Evolutionary conservation across 495 filamentous ascomycete species (phyloP).

Genomic region (Aspergillus sclerotiicarbonarius): DNA sequence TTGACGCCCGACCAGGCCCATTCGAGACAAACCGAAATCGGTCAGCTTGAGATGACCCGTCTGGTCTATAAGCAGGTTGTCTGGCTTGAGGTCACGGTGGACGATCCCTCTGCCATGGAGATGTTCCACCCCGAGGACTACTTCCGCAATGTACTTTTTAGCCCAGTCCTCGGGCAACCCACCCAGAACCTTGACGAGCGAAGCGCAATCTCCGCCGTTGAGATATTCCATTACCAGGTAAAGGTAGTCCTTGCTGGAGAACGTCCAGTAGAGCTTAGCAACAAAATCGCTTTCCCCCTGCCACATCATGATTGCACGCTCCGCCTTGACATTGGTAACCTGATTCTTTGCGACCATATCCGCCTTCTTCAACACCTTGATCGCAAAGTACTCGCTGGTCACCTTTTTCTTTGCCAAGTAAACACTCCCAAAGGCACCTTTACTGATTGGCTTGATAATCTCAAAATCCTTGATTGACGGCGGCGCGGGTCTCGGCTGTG

Average conservation of each 20-base stretch:
- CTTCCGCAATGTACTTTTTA: constrained; percentile 94
- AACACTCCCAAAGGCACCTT: constrained; percentile 96
- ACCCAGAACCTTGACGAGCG: constrained; percentile 89
- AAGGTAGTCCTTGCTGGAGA: constrained; percentile 98
- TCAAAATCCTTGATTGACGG: constrained; percentile 99
- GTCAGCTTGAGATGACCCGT: constrained; percentile 96
- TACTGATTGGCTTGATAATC: constrained; percentile 99
- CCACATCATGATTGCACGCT: constrained; percentile 99
- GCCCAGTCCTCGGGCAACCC: constrained; percentile 94
- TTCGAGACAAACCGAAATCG: constrained; percentile 94
- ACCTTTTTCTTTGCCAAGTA: constrained; percentile 98
- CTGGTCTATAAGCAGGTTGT: constrained; percentile 95
- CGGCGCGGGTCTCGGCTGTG: constrained; percentile 77
- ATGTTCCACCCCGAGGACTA: constrained; percentile 92
- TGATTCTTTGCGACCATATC: constrained; percentile 99
- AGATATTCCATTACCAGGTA: constrained; percentile 99
- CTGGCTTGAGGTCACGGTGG: constrained; percentile 94
- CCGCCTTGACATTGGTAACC: constrained; percentile 97
- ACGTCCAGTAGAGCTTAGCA: constrained; percentile 98
- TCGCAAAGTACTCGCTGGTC: constrained; percentile 95
- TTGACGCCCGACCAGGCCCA: constrained; percentile 95
- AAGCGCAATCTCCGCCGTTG: constrained; percentile 95
- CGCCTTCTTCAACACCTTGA: constrained; percentile 97
- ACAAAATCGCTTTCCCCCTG: constrained; percentile 99
- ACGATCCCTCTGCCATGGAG: constrained; percentile 91